Evolutionary conservation across 2,329 filamentous ascomycete genomes (phyloP).

Genomic region (Trichoderma gracile): DNA sequence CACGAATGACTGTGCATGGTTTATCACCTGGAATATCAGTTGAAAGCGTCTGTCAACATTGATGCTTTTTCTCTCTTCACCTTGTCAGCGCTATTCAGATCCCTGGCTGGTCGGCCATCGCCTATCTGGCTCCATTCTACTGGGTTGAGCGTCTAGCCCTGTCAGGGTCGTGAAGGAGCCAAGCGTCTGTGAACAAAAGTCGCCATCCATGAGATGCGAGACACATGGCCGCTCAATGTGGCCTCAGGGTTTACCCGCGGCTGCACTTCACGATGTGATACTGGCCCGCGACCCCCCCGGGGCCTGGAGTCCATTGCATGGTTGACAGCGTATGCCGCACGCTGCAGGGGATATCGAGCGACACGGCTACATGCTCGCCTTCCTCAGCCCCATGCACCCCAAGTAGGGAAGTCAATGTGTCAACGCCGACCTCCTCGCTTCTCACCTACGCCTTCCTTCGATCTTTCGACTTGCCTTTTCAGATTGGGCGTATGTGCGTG

Average conservation of each 20-base stretch:
- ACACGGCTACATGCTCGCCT: background rate
- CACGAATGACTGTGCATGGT: background rate
- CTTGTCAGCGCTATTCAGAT: conserved; percentile 17
- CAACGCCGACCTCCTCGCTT: background rate
- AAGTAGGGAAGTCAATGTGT: background rate
- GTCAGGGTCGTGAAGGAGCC: background rate
- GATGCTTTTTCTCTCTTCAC: background rate
- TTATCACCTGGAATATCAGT: background rate
- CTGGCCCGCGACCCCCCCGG: background rate
- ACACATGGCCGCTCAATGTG: background rate
- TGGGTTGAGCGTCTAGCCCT: background rate
- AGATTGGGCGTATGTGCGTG: background rate
- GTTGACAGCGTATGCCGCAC: background rate
- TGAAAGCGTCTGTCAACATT: background rate
- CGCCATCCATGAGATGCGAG: background rate
- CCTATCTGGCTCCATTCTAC: background rate
- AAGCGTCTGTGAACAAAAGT: background rate
- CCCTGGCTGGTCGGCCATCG: conserved; percentile 9
- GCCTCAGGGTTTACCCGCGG: background rate
- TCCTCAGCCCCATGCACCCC: conserved; percentile 6
- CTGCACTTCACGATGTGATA: background rate
- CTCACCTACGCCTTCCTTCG: too few relatives aligned
- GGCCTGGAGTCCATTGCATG: background rate
- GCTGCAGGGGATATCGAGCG: conserved; percentile 3
- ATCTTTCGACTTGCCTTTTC: background rate